Evolutionary conservation across 805 yeast genomes (phyloP).

Genomic region (Wickerhamomyces xylosicus): DNA sequence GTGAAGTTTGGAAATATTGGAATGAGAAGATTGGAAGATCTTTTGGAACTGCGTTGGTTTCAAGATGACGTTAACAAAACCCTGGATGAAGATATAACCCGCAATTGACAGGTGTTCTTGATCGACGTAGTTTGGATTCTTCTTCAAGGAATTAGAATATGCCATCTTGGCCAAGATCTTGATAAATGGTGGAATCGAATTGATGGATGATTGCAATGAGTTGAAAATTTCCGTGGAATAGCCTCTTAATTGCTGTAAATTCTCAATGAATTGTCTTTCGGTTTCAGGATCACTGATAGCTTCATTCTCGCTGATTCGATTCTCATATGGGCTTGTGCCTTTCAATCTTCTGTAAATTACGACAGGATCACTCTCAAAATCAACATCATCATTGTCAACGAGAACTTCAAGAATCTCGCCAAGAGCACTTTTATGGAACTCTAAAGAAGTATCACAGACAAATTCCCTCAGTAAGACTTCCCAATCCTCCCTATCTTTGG

Average conservation of each 20-base stretch:
- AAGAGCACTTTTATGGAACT: constrained; percentile 23
- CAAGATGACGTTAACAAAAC: constrained; percentile 38
- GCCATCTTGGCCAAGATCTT: constrained; percentile 44
- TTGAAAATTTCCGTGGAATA: constrained; percentile 51
- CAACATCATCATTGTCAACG: constrained; percentile 27
- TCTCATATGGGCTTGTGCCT: constrained; percentile 19
- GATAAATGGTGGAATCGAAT: constrained; percentile 44
- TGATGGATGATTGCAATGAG: constrained; percentile 33
- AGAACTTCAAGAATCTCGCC: constrained; percentile 27
- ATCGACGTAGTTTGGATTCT: constrained; percentile 49
- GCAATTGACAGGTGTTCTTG: constrained; percentile 53
- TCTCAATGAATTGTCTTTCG: constrained; percentile 55
- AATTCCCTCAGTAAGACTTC: constrained; percentile 30
- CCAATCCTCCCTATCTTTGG: constrained; percentile 25
- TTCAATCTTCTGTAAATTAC: constrained; percentile 36
- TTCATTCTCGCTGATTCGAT: constrained; percentile 35
- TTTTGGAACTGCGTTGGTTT: constrained; percentile 50
- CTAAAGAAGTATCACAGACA: constrained; percentile 26
- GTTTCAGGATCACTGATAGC: constrained; percentile 81
- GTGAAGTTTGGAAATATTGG: constrained; percentile 11
- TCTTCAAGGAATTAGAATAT: constrained; percentile 26
- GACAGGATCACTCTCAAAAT: constrained; percentile 76
- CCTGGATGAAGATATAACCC: constrained; percentile 52
- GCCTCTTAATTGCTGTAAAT: constrained; percentile 69
- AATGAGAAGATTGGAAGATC: constrained; percentile 20